These are phyloP conservation scores for Xylaria telfairii DNA, from an alignment of 495 filamentous ascomycete genomes.

Conservation along the genomic window DNA sequence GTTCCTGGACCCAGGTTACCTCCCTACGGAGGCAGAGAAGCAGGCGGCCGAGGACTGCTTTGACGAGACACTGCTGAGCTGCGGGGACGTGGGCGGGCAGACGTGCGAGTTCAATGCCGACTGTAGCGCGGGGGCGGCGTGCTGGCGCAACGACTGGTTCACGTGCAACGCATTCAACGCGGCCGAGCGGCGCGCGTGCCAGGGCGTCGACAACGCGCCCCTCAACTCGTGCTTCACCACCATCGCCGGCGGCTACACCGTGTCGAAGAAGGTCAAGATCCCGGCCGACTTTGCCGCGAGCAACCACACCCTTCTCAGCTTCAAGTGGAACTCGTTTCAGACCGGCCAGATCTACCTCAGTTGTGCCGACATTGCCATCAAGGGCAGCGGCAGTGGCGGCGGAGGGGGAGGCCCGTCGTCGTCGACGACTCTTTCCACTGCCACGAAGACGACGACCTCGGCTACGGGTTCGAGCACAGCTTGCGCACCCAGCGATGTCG, in stretches of 20 bases:
- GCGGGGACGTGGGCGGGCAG: constrained; percentile 61
- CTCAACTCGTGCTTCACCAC: constrained; percentile 56
- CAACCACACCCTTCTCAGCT: constrained; percentile 58
- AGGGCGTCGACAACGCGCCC: constrained; percentile 57
- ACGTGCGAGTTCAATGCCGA: constrained; percentile 59
- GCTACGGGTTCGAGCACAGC: constrained; percentile 18
- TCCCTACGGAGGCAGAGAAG: constrained; percentile 60
- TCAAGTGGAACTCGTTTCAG: constrained; percentile 65
- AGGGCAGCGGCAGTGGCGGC: constrained; percentile 13
- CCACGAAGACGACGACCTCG: constrained; percentile 25
- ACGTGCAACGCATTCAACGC: constrained; percentile 58
- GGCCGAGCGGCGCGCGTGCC: constrained; percentile 44
- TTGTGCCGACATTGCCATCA: constrained; percentile 62
- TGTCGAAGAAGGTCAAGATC: constrained; percentile 61
- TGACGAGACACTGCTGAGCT: constrained; percentile 53
- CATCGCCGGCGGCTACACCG: constrained; percentile 61
- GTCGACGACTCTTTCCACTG: constrained; percentile 38
- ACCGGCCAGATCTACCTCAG: constrained; percentile 61
- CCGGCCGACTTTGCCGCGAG: constrained; percentile 48
- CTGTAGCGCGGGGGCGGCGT: constrained; percentile 52
- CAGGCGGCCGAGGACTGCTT: constrained; percentile 63
- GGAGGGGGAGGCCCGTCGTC: not conserved
- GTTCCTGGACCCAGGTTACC: constrained; percentile 56
- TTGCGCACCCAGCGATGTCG: constrained; percentile 16
- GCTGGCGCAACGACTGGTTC: constrained; percentile 64